Evolutionary conservation across 1,284 basidiomycete species (phyloP).

Genomic region (Stereum hirsutum): DNA sequence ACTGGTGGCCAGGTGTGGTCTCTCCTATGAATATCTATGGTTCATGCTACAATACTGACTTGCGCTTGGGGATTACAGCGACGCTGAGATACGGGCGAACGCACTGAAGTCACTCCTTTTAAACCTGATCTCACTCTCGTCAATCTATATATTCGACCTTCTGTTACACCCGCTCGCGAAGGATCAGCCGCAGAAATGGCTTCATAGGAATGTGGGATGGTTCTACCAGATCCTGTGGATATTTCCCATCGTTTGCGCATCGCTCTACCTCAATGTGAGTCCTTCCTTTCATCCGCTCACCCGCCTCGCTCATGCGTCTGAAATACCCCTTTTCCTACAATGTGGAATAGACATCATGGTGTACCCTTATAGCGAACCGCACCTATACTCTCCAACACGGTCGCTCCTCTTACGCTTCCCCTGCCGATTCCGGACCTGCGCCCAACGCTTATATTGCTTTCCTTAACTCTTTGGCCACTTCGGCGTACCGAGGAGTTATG

Average conservation of each 20-base stretch:
- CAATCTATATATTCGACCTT: conserved; percentile 65
- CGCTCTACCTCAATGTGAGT: conserved; percentile 71
- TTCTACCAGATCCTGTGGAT: conserved; percentile 72
- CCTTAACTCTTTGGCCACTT: conserved; percentile 63
- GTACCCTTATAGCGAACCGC: conserved; percentile 60
- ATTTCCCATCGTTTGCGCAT: conserved; percentile 58
- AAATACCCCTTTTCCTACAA: background rate
- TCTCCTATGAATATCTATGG: conserved; percentile 2
- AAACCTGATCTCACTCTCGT: conserved; percentile 58
- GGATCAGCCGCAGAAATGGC: conserved; percentile 47
- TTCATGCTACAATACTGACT: conserved; percentile 7
- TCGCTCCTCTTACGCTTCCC: conserved; percentile 29
- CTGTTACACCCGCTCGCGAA: conserved; percentile 62
- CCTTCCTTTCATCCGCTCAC: background rate
- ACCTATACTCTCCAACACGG: conserved; percentile 62
- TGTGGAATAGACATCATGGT: conserved; percentile 56
- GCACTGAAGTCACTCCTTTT: conserved; percentile 64
- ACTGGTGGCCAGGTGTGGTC: conserved; percentile 36
- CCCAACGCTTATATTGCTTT: conserved; percentile 58
- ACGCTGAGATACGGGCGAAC: conserved; percentile 64
- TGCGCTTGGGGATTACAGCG: conserved; percentile 29
- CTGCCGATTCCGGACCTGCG: conserved; percentile 29
- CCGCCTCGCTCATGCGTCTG: background rate
- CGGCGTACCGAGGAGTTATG: conserved; percentile 74
- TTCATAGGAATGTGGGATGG: conserved; percentile 63